These are phyloP conservation scores for Castanea mollissima DNA, from an alignment of 306 rosid species.

Conservation along the genomic window DNA sequence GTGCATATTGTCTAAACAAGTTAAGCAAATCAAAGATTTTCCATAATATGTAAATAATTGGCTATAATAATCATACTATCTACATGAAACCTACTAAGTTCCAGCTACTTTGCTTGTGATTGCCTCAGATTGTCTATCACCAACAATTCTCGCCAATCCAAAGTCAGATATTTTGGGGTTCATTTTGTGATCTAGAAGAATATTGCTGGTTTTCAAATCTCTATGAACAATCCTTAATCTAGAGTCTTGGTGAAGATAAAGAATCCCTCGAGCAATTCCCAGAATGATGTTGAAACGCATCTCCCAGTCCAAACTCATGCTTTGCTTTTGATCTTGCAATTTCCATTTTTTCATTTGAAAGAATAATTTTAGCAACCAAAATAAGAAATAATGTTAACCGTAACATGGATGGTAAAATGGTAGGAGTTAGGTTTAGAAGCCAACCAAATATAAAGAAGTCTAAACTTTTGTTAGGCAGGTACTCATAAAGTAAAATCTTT, in stretches of 20 bases:
- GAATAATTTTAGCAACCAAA: neutral
- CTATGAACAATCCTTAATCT: slow-evolving; percentile 31
- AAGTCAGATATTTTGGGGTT: neutral
- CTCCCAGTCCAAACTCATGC: slow-evolving; percentile 31
- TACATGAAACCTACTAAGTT: slow-evolving; percentile 22
- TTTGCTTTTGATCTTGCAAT: slow-evolving; percentile 15
- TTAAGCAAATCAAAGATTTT: neutral
- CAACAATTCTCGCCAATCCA: slow-evolving; percentile 32
- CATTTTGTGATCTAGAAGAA: too few species aligned
- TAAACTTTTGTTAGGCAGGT: too few species aligned
- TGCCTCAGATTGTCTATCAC: slow-evolving; percentile 23
- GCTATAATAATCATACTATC: neutral
- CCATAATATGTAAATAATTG: neutral
- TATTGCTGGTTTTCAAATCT: neutral
- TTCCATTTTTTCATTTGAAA: neutral
- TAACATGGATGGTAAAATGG: neutral
- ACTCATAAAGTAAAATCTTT: too few species aligned
- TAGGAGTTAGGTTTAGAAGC: too few species aligned
- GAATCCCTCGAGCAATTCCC: slow-evolving; percentile 25
- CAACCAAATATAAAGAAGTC: too few species aligned
- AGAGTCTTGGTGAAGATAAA: slow-evolving; percentile 37
- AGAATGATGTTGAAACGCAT: slow-evolving; percentile 38
- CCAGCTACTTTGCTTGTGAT: slow-evolving; percentile 25
- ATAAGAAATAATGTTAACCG: neutral
- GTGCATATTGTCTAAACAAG: neutral